Percentiles rank a stretch among this genome's conserved stretches.
Evolutionary conservation across 106 monocot species (phyloP).

Genomic region (Allium sativum): DNA sequence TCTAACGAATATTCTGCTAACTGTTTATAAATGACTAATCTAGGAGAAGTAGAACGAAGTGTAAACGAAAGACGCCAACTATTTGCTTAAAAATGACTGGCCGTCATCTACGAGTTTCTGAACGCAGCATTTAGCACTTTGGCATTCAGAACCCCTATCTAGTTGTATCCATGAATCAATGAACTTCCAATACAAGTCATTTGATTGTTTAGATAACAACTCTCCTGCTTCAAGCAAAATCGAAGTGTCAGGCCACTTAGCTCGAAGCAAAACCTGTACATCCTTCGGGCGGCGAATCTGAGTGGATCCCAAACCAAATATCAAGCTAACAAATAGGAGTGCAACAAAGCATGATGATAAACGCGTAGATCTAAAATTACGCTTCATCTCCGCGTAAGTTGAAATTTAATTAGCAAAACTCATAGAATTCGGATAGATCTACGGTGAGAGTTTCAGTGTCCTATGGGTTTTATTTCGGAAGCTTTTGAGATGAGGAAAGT

Average conservation of each 20-base stretch:
- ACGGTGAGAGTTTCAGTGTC: no score
- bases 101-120: conserved; percentile 49
- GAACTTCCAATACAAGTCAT: conserved; percentile 74
- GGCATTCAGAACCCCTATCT: conserved; percentile 39
- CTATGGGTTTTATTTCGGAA: no score
- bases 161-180: conserved; percentile 57
- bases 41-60: conserved; percentile 70
- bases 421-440: no score
- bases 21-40: conserved; percentile 69
- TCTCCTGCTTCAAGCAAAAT: conserved; percentile 60
- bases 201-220: conserved; percentile 69
- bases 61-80: conserved; percentile 54
- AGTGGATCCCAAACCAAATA: background rate
- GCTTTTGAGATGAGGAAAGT: no score
- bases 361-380: conserved; percentile 12
- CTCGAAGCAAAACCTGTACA: conserved; percentile 52
- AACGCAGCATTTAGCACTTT: conserved; percentile 56
- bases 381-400: no score
- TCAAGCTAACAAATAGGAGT: background rate
- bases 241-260: conserved; percentile 57
- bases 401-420: no score
- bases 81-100: conserved; percentile 50
- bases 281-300: conserved; percentile 34
- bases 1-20: conserved; percentile 72
- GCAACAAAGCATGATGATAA: conserved; percentile 2